Evolutionary conservation across 2,329 filamentous ascomycete species (phyloP).

Genomic region (Penicillium sp.): DNA sequence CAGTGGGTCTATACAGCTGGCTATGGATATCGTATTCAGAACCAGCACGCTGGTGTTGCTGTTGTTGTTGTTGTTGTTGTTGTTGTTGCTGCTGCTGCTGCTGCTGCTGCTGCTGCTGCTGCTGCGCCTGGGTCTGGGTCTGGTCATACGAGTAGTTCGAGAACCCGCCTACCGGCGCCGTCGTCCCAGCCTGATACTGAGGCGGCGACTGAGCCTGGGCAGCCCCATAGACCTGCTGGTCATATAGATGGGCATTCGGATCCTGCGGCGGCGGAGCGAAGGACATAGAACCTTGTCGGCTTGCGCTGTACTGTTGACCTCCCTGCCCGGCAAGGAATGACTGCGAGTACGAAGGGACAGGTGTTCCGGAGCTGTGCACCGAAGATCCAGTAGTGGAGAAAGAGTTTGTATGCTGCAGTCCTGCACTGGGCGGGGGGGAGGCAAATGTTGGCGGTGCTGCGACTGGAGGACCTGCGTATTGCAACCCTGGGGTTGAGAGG

Average conservation of each 20-base stretch:
- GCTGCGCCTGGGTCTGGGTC: too few relatives aligned
- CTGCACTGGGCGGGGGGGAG: conserved; percentile 40
- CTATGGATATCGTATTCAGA: conserved; percentile 47
- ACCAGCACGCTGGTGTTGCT: conserved; percentile 18
- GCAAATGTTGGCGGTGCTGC: conserved; percentile 28
- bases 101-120: conserved; percentile 29
- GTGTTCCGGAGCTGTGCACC: conserved; percentile 27
- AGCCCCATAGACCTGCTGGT: conserved; percentile 29
- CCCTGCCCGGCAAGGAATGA: conserved; percentile 20
- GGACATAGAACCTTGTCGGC: conserved; percentile 26
- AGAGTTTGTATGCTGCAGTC: conserved; percentile 28
- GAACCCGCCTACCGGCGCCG: conserved; percentile 39
- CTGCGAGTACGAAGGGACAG: conserved; percentile 31
- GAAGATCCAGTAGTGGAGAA: conserved; percentile 26
- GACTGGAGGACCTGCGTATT: conserved; percentile 25
- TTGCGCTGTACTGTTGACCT: conserved; percentile 13
- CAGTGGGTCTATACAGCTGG: conserved; percentile 49
- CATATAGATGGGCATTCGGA: conserved; percentile 39
- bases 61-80: conserved; percentile 20
- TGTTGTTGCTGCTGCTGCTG: conserved; percentile 24
- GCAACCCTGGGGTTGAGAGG: conserved; percentile 15
- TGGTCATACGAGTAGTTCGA: conserved; percentile 44
- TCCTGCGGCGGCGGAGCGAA: conserved; percentile 28
- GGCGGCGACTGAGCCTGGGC: conserved; percentile 18
- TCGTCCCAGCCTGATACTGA: conserved; percentile 15